Percentiles rank a stretch among this genome's conserved stretches.
Conservation (phyloP, 371 early-diverging fungal species). For the Circinella umbellata region DNA sequence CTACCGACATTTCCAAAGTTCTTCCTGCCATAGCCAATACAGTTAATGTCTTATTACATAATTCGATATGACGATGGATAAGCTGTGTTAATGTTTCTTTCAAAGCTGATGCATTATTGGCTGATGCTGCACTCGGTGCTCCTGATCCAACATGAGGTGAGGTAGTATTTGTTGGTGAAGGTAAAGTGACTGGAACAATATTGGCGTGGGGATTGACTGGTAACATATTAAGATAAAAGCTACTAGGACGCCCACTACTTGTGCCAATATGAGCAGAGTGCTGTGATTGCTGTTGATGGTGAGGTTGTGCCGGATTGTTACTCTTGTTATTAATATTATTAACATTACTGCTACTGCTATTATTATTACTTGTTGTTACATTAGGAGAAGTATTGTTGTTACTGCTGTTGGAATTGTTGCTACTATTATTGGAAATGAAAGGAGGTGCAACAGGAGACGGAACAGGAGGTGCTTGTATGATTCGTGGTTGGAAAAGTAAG, state of each 20-base stretch:
- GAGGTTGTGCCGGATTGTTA: neutral
- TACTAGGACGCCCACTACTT: slow-evolving; percentile 15
- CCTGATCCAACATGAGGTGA: slow-evolving; percentile 8
- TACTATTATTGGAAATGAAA: neutral
- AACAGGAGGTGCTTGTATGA: slow-evolving; percentile 23
- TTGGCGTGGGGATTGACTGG: slow-evolving; percentile 31
- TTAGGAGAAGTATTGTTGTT: neutral
- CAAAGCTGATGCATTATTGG: slow-evolving; percentile 2
- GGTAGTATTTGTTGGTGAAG: slow-evolving; percentile 14
- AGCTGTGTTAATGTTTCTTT: slow-evolving; percentile 45
- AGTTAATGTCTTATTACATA: slow-evolving; percentile 76
- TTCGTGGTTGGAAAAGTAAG: slow-evolving; percentile 70
- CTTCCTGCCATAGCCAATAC: slow-evolving; percentile 70
- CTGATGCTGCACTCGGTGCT: slow-evolving; percentile 8
- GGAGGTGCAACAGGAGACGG: slow-evolving; percentile 1
- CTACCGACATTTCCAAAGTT: slow-evolving; percentile 64
- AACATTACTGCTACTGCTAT: neutral
- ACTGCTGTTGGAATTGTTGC: slow-evolving; percentile 2
- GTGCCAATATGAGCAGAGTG: neutral
- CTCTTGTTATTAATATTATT: neutral
- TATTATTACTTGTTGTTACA: no score
- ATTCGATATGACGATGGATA: slow-evolving; percentile 66
- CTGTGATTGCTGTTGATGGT: slow-evolving; percentile 18
- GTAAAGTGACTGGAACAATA: slow-evolving; percentile 24
- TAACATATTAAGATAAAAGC: slow-evolving; percentile 30